Conservation (phyloP, 2,329 filamentous ascomycete species). For the Zymoseptoria tritici region DNA sequence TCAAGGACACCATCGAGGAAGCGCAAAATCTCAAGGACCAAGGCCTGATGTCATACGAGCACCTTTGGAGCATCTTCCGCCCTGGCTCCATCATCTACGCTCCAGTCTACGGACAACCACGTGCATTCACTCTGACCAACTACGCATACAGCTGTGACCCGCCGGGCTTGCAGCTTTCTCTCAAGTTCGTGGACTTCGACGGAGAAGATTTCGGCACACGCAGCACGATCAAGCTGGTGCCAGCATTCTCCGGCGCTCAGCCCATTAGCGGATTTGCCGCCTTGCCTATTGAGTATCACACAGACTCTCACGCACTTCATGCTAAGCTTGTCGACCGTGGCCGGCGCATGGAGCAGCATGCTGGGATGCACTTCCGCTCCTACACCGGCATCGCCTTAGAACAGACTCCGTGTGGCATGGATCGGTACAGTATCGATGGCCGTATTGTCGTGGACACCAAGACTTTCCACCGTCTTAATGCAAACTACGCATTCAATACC, state of each 20-base stretch:
- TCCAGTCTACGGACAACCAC: slow-evolving; percentile 23
- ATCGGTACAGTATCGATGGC: slow-evolving; percentile 22
- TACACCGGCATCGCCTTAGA: slow-evolving; percentile 24
- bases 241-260: slow-evolving; percentile 17
- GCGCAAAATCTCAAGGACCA: slow-evolving; percentile 22
- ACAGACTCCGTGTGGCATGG: slow-evolving; percentile 11
- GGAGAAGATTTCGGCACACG: slow-evolving; percentile 25
- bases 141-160: slow-evolving; percentile 22
- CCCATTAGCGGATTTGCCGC: slow-evolving; percentile 21
- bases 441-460: slow-evolving; percentile 25
- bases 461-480: slow-evolving; percentile 25
- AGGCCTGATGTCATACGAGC: slow-evolving; percentile 30
- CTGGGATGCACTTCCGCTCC: slow-evolving; percentile 24
- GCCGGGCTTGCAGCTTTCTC: slow-evolving; percentile 22
- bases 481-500: slow-evolving; percentile 19
- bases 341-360: slow-evolving; percentile 19
- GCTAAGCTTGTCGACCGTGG: slow-evolving; percentile 20
- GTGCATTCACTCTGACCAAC: slow-evolving; percentile 24
- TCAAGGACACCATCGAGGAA: slow-evolving; percentile 26
- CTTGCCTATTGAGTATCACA: slow-evolving; percentile 18
- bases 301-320: slow-evolving; percentile 9
- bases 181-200: slow-evolving; percentile 31
- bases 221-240: slow-evolving; percentile 6
- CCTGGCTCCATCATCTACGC: slow-evolving; percentile 27
- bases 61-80: slow-evolving; percentile 40